Evolutionary conservation across 768 basidiomycete species (phyloP).

Genomic region (Paxillus rubicundulus): DNA sequence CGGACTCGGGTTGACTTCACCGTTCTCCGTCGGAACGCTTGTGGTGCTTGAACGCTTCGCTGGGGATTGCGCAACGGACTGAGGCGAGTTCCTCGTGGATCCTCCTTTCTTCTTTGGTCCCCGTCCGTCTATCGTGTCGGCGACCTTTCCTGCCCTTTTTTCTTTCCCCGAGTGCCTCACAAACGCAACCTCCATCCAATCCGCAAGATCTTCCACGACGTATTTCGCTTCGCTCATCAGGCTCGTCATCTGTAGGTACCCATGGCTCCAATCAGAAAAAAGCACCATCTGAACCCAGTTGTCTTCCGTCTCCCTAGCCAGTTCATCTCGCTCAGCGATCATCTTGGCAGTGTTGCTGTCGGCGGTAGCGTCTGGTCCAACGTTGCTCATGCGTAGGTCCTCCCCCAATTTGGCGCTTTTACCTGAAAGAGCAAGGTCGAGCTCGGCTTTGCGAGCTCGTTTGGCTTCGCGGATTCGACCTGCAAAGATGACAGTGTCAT

Average conservation of each 20-base stretch:
- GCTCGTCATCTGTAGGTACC: conserved; percentile 91
- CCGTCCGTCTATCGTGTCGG: conserved; percentile 16
- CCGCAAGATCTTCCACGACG: conserved; percentile 79
- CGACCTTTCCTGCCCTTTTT: conserved; percentile 15
- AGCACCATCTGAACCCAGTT: conserved; percentile 95
- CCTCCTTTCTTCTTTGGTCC: conserved; percentile 28
- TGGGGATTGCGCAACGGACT: conserved; percentile 15
- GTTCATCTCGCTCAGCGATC: conserved; percentile 57
- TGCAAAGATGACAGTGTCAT: conserved; percentile 96
- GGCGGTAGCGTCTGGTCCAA: conserved; percentile 25
- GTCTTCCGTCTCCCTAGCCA: conserved; percentile 72
- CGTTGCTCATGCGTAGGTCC: conserved; percentile 58
- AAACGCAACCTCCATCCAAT: conserved; percentile 89
- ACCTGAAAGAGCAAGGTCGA: conserved; percentile 59
- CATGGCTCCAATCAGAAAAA: conserved; percentile 96
- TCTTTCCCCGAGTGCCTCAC: conserved; percentile 30
- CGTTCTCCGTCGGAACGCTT: not conserved
- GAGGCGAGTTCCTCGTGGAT: conserved; percentile 22
- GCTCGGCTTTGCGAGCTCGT: conserved; percentile 70
- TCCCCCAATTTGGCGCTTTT: conserved; percentile 65
- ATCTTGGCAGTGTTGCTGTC: conserved; percentile 38
- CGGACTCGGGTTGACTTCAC: conserved; percentile 23
- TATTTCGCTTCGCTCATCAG: conserved; percentile 80
- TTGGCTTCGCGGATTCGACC: conserved; percentile 96
- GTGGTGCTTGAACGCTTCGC: conserved; percentile 15